Evolutionary conservation across 768 basidiomycete species (phyloP).

Genomic region (Boletellus emodensis): DNA sequence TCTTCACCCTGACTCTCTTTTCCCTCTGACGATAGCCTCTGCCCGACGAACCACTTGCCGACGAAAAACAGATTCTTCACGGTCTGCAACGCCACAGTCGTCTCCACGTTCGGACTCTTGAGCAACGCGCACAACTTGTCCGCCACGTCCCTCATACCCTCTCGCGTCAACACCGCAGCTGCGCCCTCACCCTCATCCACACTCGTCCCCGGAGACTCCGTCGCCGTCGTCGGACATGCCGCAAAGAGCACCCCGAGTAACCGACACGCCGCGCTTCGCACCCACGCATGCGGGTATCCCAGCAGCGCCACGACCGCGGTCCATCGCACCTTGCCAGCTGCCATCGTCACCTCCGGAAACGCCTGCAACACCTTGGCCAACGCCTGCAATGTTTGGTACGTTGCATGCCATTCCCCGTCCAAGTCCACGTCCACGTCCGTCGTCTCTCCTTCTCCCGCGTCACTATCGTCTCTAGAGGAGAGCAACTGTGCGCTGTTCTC

Average conservation of each 20-base stretch:
- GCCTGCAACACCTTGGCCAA: constrained; percentile 59
- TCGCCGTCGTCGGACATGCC: constrained; percentile 38
- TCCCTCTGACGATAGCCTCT: constrained; percentile 22
- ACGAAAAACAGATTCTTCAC: constrained; percentile 93
- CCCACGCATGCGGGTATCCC: constrained; percentile 92
- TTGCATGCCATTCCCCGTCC: constrained; percentile 72
- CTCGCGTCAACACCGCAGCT: constrained; percentile 47
- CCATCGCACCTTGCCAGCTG: constrained; percentile 59
- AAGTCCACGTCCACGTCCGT: constrained; percentile 52
- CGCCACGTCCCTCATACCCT: constrained; percentile 65
- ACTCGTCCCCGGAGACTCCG: constrained; percentile 5
- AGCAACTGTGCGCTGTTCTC: constrained; percentile 6
- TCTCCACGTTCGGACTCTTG: constrained; percentile 75
- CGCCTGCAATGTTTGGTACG: constrained; percentile 74
- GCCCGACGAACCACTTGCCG: constrained; percentile 73
- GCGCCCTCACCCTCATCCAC: constrained; percentile 8
- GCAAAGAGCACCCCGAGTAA: constrained; percentile 70
- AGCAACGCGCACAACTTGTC: constrained; percentile 73
- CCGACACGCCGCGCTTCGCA: constrained; percentile 75
- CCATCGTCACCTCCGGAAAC: constrained; percentile 46
- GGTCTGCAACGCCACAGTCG: constrained; percentile 69
- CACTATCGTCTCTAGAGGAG: constrained; percentile 1
- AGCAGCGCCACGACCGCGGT: constrained; percentile 57
- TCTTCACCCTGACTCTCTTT: constrained; percentile 17
- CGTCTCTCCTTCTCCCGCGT: constrained; percentile 39